Base-by-base conservation (phyloP, 306 rosid species). In the Herpetospermum pedunculosum region DNA sequence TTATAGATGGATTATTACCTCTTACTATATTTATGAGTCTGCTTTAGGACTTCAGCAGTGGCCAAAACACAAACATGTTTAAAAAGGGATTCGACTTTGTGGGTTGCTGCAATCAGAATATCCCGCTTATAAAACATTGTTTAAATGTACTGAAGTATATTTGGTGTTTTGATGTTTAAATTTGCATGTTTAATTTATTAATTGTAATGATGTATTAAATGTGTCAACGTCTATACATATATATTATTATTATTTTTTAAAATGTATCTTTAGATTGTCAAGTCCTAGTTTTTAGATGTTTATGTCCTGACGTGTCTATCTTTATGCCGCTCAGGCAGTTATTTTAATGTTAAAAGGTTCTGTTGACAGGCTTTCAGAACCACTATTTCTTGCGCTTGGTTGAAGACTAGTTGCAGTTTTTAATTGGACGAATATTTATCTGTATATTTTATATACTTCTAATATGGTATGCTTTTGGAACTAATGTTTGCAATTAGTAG, bases 401-500 rank as follows among this genome's bases (percentile, higher is more conserved):
- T 65, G 30, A 65, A 40, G 49, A 65, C 4, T 23, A 65, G 52
- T 65, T 23, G 34, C 52, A 65, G 72, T 25, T 21, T n/a, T 65
- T 40, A 65, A 43, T 65, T 40, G 34, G 35, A 4, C 8, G 11
- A 23, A 30, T 34, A 32, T 32, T 59, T 14, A 34, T 62, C 6
- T 62, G 26, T 62, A 63, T 37, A 63, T 63, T 63, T 63, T 63
- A 11, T 8, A 68, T 68, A 43, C 26, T 68, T 54, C 29, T 75
- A 6, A 8, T 34, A 19, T 25, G 38, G 23, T 76, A 48, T 82
- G 48, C 32, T 52, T 62, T 37, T 73, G 55, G 58, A 70, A 74
- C 79, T 70, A 64, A 77, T 65, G 41, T 32, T 67, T 41, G 14
- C 52, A 19, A 70, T 44, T 16, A 25, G 55, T 26, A 69, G 26